These are phyloP conservation scores for Endotrypanum monterogeii DNA, from an alignment of 208 protist species.

Conservation along the genomic window DNA sequence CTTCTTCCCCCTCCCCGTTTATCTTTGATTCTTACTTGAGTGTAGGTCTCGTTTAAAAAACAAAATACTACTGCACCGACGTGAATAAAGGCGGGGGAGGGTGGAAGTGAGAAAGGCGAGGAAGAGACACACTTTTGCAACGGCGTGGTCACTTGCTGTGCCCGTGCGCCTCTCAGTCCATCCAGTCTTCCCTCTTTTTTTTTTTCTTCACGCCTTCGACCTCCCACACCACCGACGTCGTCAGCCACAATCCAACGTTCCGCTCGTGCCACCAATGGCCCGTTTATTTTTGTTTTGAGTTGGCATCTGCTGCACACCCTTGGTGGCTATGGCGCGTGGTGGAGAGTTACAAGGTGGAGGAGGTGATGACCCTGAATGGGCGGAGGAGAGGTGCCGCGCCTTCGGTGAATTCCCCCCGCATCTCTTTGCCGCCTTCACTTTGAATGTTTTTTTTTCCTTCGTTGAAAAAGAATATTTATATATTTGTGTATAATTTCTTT, in stretches of 20 bases:
- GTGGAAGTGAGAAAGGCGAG: background rate
- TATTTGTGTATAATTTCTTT: no score
- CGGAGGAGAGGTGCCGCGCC: background rate
- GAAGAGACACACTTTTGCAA: background rate
- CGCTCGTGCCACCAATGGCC: background rate
- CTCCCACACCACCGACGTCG: no score
- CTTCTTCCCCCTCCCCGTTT: background rate
- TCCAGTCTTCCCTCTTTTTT: no score
- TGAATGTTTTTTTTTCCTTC: background rate
- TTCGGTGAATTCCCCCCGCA: conserved; percentile 24
- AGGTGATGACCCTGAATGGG: background rate
- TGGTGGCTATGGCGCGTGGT: background rate
- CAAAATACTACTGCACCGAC: no score
- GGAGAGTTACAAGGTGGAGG: background rate
- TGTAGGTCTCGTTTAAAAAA: background rate
- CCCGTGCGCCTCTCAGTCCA: background rate
- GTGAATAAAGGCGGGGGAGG: background rate
- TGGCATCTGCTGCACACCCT: background rate
- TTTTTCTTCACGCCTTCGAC: background rate
- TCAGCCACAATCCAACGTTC: no score
- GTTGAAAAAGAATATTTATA: no score
- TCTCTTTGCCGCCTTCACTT: conserved; percentile 13
- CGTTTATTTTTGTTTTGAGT: background rate
- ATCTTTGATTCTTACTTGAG: background rate
- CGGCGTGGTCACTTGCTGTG: conserved; percentile 14